These are phyloP conservation scores for Porphyrellus cyaneotinctus DNA, from an alignment of 768 basidiomycete genomes.

Conservation along the genomic window DNA sequence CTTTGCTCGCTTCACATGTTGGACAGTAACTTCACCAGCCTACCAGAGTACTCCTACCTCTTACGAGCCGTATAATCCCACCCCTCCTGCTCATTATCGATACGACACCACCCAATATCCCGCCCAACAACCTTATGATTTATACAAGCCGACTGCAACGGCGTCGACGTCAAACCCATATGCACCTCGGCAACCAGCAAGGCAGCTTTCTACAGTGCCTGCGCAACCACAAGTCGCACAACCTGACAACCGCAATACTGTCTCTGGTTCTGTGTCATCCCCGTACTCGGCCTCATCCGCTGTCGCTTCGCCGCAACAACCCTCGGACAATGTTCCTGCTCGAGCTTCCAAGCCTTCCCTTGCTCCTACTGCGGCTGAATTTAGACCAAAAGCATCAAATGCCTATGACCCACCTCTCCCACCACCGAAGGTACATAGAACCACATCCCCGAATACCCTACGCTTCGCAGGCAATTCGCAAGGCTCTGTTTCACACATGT, in stretches of 20 bases:
- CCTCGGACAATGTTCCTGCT: conserved; percentile 22
- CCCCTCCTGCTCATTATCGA: conserved; percentile 16
- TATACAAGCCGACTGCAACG: conserved; percentile 33
- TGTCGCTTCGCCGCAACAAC: conserved; percentile 11
- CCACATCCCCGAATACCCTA: conserved; percentile 23
- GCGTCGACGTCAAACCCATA: conserved; percentile 20
- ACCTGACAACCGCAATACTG: conserved; percentile 29
- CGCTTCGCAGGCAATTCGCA: conserved; percentile 21
- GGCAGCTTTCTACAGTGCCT: conserved; percentile 9
- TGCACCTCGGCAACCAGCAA: conserved; percentile 12
- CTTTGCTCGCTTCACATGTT: conserved; percentile 4
- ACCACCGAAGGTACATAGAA: conserved; percentile 37
- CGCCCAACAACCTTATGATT: conserved; percentile 28
- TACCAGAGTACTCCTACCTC: conserved; percentile 12
- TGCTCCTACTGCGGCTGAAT: conserved; percentile 42
- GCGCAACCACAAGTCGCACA: conserved; percentile 28
- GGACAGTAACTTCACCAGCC: conserved; percentile 11
- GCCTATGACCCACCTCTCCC: conserved; percentile 78
- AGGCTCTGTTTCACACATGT: conserved; percentile 6
- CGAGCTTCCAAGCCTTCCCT: conserved; percentile 33
- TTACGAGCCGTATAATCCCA: conserved; percentile 26
- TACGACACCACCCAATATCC: conserved; percentile 13
- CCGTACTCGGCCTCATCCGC: conserved; percentile 19
- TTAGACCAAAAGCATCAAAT: conserved; percentile 60
- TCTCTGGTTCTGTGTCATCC: conserved; percentile 24